Base-by-base conservation (phyloP, 2,329 filamentous ascomycete genomes). In the Endothia cerciana region DNA sequence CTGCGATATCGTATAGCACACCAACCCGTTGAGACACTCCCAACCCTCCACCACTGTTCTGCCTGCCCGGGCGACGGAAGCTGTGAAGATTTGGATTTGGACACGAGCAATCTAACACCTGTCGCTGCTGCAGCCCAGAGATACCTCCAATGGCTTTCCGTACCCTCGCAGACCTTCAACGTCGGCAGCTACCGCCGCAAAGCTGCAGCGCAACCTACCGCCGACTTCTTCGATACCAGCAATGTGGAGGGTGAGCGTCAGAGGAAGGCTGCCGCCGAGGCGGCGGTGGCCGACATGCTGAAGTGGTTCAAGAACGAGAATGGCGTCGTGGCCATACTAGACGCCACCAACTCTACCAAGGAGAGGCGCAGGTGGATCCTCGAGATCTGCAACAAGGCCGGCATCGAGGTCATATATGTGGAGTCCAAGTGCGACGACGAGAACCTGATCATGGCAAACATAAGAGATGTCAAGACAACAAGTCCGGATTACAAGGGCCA, bases 401-500 rank as follows among this genome's bases (percentile, higher is more conserved):
- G 89, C 63, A 89, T 98, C 67, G 93, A 97, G 75, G 94, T 96
- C 11, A 82, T 99, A 58, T 99, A 97, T 72, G 95, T 99, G 58
- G 95, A 99, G 82, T 97, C 92, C 72, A 96, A 95, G 76, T 99
- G 95, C 77, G 94, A 99, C 75, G 90, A 97, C 72, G 94, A 98
- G 77, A 91, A 94, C 55, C 82, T 98, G 71, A 97, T 99, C 80
- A 97, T 97, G 93, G 92, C 89, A 82, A 99, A 99, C 78, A 97
- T 99, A 71, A 88, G 94, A 70, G 94, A 97, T 75, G 95, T 99
- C 74, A 99, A 99, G 84, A 94, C 93, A 1, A 97, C 93, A 33
- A 97, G 92, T 65, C 95, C 95, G 1, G 95, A 99, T 79, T 99
- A 99, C 77, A 83, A 89, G 66, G 95, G 94, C 64, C 93, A 97